A percentile compares a stretch with the other conserved stretches of the same genome.
These are phyloP conservation scores for Eutrema yunnanense DNA, from an alignment of 345 rosid genomes.

Conservation along the genomic window DNA sequence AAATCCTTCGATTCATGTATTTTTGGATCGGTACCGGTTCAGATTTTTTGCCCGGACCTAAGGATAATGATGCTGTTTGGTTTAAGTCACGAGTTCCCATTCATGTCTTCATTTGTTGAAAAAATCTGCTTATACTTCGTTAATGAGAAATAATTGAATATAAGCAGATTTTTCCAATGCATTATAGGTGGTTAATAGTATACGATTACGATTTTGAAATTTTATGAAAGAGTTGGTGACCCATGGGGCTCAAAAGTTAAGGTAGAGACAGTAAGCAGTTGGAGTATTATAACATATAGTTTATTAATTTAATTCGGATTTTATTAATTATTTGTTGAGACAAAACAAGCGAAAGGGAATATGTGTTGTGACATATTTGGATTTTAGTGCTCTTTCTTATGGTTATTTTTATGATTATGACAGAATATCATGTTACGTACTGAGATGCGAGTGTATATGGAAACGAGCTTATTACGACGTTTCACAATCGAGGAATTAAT, in stretches of 20 bases:
- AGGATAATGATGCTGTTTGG: no score
- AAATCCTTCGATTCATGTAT: no score
- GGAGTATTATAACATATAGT: constrained; percentile 27
- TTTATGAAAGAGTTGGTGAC: constrained; percentile 7
- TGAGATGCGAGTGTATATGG: constrained; percentile 43
- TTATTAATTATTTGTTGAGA: not conserved
- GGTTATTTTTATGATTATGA: constrained; percentile 37
- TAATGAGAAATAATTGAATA: not conserved
- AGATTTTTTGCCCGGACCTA: no score
- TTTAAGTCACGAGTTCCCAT: no score
- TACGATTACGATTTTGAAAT: not conserved
- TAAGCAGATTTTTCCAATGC: not conserved
- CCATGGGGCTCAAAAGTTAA: constrained; percentile 30
- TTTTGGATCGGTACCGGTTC: no score
- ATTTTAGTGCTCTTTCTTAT: constrained; percentile 27
- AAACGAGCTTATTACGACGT: constrained; percentile 35
- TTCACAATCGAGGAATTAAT: constrained; percentile 16
- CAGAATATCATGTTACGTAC: constrained; percentile 59
- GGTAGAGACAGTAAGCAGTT: constrained; percentile 46
- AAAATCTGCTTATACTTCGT: no score
- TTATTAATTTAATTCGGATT: not conserved
- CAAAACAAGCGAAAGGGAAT: constrained; percentile 57
- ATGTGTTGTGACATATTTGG: constrained; percentile 67
- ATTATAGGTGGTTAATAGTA: not conserved
- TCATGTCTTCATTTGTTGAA: no score